Evolutionary conservation across 768 basidiomycete species (phyloP).

Genomic region (Nevesoporus exiguus): DNA sequence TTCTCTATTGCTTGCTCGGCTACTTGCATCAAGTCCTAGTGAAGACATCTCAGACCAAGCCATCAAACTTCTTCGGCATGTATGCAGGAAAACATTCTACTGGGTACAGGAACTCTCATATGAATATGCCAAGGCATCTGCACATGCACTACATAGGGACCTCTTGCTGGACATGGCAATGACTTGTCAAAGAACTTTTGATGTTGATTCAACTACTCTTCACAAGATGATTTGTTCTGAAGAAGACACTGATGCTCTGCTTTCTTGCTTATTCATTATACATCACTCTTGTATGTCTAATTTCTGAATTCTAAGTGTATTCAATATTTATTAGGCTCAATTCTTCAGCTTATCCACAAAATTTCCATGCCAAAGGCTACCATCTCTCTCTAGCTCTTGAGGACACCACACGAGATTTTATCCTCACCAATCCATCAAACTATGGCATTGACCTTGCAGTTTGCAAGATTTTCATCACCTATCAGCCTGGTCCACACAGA

Average conservation of each 20-base stretch:
- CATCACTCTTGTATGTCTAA: background rate
- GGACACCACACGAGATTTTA: too few species aligned
- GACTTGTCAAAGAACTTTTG: background rate
- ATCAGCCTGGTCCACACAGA: too few species aligned
- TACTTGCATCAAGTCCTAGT: background rate
- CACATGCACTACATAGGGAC: background rate
- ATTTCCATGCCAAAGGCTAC: too few species aligned
- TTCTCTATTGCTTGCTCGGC: background rate
- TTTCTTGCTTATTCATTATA: background rate
- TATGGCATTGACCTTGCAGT: too few species aligned
- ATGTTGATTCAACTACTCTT: background rate
- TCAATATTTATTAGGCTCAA: background rate
- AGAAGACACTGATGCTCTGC: background rate
- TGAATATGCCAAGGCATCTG: background rate
- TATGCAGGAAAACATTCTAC: background rate
- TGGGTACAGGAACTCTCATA: background rate
- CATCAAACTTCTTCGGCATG: background rate
- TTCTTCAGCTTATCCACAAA: too few species aligned
- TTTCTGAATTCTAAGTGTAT: background rate
- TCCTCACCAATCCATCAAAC: too few species aligned
- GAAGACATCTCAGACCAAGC: background rate
- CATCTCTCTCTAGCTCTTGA: too few species aligned
- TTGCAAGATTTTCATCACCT: too few species aligned
- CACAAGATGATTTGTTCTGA: background rate
- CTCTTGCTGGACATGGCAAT: background rate